A percentile compares a stretch with the other conserved stretches of the same genome.
Evolutionary conservation across 2,329 filamentous ascomycete genomes (phyloP).

Genomic region (Diaporthe nobilis): DNA sequence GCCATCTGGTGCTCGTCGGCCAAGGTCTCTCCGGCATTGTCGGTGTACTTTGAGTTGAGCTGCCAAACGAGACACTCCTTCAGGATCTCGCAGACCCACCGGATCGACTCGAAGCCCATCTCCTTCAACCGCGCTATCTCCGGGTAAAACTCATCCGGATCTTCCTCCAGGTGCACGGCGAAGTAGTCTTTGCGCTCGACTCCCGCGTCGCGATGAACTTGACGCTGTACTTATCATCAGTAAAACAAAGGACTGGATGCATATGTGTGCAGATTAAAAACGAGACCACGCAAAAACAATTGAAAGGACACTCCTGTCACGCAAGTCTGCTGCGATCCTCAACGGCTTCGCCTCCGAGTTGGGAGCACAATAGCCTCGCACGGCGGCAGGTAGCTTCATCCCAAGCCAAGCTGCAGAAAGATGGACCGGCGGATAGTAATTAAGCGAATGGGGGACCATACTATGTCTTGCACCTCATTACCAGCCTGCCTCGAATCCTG

Average conservation of each 20-base stretch:
- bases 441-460: neutral
- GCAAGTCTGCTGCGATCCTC: neutral
- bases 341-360: neutral
- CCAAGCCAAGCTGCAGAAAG: neutral
- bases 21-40: neutral
- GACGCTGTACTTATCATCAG: neutral
- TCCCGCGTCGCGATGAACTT: neutral
- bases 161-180: conserved; percentile 9
- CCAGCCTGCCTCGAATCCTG: neutral
- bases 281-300: no score
- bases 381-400: neutral
- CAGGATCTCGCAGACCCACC: conserved; percentile 37
- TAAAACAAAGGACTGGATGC: no score
- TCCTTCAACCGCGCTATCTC: conserved; percentile 4
- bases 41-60: neutral
- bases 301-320: neutral
- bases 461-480: neutral
- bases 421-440: neutral
- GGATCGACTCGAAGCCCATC: conserved; percentile 25
- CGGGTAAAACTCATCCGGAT: conserved; percentile 1
- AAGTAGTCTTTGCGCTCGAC: neutral
- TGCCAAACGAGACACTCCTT: conserved; percentile 24
- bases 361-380: no score
- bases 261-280: no score
- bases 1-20: neutral